A percentile compares a stretch with the other conserved stretches of the same genome.
Conservation (phyloP, 495 filamentous ascomycete species). For the Penicillium ochrochloron region DNA sequence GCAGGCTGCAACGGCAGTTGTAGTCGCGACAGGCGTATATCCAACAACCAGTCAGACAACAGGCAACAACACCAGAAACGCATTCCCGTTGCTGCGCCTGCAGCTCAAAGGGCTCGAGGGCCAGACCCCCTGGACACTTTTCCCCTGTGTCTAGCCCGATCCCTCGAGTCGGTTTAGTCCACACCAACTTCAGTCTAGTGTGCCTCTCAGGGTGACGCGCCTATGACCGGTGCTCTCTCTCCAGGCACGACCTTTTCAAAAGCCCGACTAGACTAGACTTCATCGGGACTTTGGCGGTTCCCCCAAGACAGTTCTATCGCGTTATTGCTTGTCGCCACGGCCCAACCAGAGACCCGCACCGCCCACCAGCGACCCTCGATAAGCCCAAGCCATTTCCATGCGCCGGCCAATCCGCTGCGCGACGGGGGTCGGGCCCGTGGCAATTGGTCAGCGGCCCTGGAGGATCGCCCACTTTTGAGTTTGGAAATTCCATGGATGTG, state of each 20-base stretch:
- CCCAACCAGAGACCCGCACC: constrained; percentile 32
- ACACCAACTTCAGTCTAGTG: neutral
- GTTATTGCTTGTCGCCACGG: constrained; percentile 32
- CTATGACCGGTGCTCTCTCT: constrained; percentile 26
- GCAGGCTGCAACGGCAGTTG: neutral
- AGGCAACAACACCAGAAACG: constrained; percentile 1
- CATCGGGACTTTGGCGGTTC: constrained; percentile 18
- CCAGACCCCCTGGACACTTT: neutral
- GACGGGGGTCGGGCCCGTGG: constrained; percentile 16
- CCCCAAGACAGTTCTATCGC: constrained; percentile 14
- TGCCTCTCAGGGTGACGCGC: constrained; percentile 19
- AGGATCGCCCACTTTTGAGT: constrained; percentile 37
- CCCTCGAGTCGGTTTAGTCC: neutral
- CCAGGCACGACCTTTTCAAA: constrained; percentile 16
- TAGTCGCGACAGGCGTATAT: neutral
- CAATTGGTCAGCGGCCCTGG: constrained; percentile 31
- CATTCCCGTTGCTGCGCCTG: neutral
- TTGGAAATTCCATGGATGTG: constrained; percentile 28
- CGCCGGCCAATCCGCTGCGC: constrained; percentile 28
- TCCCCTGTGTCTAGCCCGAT: neutral
- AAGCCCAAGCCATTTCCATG: constrained; percentile 32
- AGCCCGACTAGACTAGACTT: constrained; percentile 12
- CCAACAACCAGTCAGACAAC: constrained; percentile 2
- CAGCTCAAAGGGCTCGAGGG: neutral
- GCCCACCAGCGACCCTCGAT: constrained; percentile 28